phyloP scores from a whole-genome alignment of 106 monocot species.

The Dioscorea zingiberensis region DNA sequence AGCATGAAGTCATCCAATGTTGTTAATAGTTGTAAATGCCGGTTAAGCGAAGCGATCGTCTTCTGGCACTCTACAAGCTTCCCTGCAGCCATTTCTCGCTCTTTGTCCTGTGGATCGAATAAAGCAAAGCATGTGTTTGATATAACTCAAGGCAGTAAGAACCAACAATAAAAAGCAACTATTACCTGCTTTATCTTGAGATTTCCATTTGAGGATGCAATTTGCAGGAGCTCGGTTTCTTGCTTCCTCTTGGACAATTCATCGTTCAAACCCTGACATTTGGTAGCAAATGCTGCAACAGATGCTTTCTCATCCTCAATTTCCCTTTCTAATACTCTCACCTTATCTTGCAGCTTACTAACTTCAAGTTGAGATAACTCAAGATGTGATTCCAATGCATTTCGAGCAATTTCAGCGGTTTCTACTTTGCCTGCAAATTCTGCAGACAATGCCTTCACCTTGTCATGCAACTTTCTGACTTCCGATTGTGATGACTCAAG shows the following conservation, averaged over 20 bases:
- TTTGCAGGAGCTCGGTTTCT: conserved; percentile 13
- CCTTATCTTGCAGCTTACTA: conserved; percentile 14
- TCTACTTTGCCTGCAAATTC: no score
- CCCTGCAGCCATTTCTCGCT: conserved; percentile 44
- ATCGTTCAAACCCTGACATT: conserved; percentile 26
- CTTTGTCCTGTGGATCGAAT: conserved; percentile 38
- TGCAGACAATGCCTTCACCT: no score
- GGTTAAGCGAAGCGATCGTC: conserved; percentile 64
- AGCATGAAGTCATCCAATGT: conserved; percentile 30
- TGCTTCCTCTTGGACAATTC: conserved; percentile 25
- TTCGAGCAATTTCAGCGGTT: no score
- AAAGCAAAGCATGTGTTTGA: background rate
- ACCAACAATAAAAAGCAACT: no score
- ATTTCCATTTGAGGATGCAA: conserved; percentile 21
- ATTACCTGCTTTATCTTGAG: conserved; percentile 41
- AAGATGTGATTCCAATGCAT: no score
- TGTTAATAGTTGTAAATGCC: conserved; percentile 56
- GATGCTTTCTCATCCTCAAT: conserved; percentile 18
- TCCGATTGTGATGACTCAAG: conserved; percentile 9
- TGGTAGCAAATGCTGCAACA: conserved; percentile 16
- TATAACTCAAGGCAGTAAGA: no score
- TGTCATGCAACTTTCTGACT: conserved; percentile 3
- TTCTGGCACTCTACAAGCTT: conserved; percentile 74
- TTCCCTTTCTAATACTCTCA: conserved; percentile 18
- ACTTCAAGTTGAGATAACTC: no score